Conservation (phyloP, 371 early-diverging fungal species). For the Actinomortierella ambigua region DNA sequence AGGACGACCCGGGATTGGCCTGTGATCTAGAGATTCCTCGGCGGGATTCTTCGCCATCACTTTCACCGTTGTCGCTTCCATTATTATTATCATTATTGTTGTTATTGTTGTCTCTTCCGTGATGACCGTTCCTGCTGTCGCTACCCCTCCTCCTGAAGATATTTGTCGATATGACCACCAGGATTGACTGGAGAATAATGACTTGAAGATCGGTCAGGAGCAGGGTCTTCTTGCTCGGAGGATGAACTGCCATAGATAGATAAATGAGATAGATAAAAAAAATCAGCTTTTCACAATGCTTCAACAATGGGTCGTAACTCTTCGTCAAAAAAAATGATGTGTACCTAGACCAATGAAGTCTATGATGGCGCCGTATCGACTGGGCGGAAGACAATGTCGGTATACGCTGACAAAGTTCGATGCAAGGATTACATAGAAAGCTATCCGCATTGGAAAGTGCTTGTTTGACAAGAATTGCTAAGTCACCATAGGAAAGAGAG, state of each 20-base stretch:
- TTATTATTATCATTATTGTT: neutral
- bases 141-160: conserved; percentile 12
- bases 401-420: conserved; percentile 11
- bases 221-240: conserved; percentile 22
- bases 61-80: neutral
- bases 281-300: neutral
- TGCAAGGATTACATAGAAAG: conserved; percentile 19
- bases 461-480: conserved; percentile 40
- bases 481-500: neutral
- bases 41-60: neutral
- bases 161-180: conserved; percentile 17
- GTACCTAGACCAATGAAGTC: conserved; percentile 44
- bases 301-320: neutral
- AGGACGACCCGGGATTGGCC: neutral
- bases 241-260: conserved; percentile 14
- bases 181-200: conserved; percentile 16
- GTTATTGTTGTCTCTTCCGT: neutral
- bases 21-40: no score
- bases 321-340: neutral
- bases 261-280: neutral
- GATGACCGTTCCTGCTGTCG: no score
- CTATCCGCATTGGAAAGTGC: conserved; percentile 25
- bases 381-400: conserved; percentile 25
- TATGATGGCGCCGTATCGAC: conserved; percentile 27
- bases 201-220: conserved; percentile 23